Conservation (phyloP, 2,329 filamentous ascomycete genomes). For the Pseudogymnoascus sp. region DNA sequence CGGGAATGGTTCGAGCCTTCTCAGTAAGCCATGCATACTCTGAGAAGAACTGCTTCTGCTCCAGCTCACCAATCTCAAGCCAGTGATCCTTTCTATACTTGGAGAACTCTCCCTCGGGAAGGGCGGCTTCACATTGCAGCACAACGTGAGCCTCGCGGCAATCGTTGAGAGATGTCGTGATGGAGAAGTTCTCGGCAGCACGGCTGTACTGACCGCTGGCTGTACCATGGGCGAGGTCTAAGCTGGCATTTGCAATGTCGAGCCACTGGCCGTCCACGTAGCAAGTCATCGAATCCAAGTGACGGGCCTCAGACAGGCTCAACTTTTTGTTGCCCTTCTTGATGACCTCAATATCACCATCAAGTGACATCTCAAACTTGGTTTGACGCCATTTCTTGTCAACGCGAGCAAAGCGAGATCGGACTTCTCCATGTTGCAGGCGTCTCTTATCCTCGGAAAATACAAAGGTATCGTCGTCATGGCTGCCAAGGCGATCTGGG, state of each 20-base stretch:
- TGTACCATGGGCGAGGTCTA: neutral
- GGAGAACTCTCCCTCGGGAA: conserved; percentile 7
- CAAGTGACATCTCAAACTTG: conserved; percentile 9
- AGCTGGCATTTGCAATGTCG: neutral
- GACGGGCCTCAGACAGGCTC: neutral
- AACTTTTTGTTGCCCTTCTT: neutral
- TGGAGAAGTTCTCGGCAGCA: neutral
- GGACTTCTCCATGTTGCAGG: conserved; percentile 38
- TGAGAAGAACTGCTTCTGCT: conserved; percentile 24
- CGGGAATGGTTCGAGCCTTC: conserved; percentile 15
- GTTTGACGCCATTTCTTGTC: conserved; percentile 38
- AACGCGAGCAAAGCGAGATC: conserved; percentile 40
- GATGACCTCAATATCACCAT: conserved; percentile 1
- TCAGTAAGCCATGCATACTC: conserved; percentile 30
- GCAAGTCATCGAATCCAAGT: conserved; percentile 1
- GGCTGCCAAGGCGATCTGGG: conserved; percentile 40
- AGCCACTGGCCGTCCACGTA: conserved; percentile 12
- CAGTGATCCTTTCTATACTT: conserved; percentile 18
- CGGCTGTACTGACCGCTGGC: neutral
- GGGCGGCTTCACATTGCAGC: neutral
- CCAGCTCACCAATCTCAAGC: conserved; percentile 21
- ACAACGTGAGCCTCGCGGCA: conserved; percentile 6
- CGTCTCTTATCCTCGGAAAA: conserved; percentile 44
- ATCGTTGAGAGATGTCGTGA: neutral
- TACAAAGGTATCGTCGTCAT: conserved; percentile 45